These are phyloP conservation scores for Orbilia brochopaga DNA, from an alignment of 2,329 filamentous ascomycete genomes.

Conservation along the genomic window DNA sequence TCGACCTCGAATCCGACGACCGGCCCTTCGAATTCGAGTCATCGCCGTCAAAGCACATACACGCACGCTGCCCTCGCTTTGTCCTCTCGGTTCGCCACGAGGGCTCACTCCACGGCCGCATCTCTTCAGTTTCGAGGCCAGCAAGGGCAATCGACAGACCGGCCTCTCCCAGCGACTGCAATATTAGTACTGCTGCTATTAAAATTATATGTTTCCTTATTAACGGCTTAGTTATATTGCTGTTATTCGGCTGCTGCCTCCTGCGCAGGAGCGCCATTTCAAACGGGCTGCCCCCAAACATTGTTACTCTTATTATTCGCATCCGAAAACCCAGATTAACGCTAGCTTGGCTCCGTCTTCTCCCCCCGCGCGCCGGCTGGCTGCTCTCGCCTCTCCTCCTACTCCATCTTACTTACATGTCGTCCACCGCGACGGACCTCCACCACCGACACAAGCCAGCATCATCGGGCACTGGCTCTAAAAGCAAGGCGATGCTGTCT, in stretches of 20 bases:
- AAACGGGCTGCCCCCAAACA: slow-evolving; percentile 32
- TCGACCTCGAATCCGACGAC: background rate
- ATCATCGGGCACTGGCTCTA: slow-evolving; percentile 44
- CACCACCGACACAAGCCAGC: slow-evolving; percentile 47
- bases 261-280: slow-evolving; percentile 12
- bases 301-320: background rate
- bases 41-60: background rate
- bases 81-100: background rate
- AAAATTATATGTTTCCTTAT: background rate
- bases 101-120: background rate
- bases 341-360: slow-evolving; percentile 37
- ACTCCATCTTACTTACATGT: slow-evolving; percentile 34
- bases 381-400: slow-evolving; percentile 26
- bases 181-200: slow-evolving; percentile 3
- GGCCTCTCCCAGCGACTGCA: slow-evolving; percentile 13
- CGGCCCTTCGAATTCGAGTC: background rate
- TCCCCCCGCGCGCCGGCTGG: slow-evolving; percentile 9
- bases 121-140: background rate
- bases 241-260: slow-evolving; percentile 6
- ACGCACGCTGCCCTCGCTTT: background rate
- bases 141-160: background rate
- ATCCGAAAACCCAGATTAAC: slow-evolving; percentile 44
- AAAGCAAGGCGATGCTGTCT: slow-evolving; percentile 86
- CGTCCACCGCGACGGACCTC: slow-evolving; percentile 51
- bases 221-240: background rate